Base-by-base conservation (phyloP, 2,329 filamentous ascomycete genomes). In the Pestalotiopsis sp. region DNA sequence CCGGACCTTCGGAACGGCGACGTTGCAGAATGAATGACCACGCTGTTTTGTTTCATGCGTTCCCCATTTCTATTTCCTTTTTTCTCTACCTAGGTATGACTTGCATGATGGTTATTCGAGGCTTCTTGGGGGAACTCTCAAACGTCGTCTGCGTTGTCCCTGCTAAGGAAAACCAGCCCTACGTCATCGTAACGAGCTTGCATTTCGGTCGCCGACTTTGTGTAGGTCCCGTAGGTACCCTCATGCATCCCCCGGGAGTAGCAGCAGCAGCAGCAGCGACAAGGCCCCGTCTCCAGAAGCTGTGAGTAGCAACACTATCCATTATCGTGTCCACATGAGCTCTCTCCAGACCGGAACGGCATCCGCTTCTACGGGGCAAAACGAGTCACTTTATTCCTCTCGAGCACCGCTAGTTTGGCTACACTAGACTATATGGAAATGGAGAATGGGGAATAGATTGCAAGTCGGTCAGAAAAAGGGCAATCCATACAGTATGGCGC, bases 401-500 rank as follows among this genome's bases (percentile, higher is more conserved):
- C 20, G 44, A 52, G 44, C 17, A 52, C 44, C 44, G 44, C 44
- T 52, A 52, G 44, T 52, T 39, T 57, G 63, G n/a, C 14, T 48
- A 20, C 26, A 64, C 55, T 55, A 35, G n/a, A 35, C 13, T 64
- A 30, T 44, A 48, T 39, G 22, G 22, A 48, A 7, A 20, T 56
- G 62, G 40, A 4, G 44, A 26, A 35, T 64, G 35, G 48, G 44
- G 63, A 65, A 65, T 65, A 20, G 24, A 55, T 65, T 14, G 63
- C 14, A 57, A n/a, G 30, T 35, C n/a, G 63, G 63, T 56, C 63
- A 56, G 56, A 57, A 65, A 52, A 65, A 65, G 63, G 22, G 30
- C 63, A 65, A 17, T 52, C 44, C 44, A 52, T 52, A 52, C 44
- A 52, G 44, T 52, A 52, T n/a, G 44, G 44, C 44, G 44, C 44